Evolutionary conservation across 2,329 filamentous ascomycete genomes (phyloP), one percentile per base, ranked within the genome.

Genomic region (Fusarium mangiferae): DNA sequence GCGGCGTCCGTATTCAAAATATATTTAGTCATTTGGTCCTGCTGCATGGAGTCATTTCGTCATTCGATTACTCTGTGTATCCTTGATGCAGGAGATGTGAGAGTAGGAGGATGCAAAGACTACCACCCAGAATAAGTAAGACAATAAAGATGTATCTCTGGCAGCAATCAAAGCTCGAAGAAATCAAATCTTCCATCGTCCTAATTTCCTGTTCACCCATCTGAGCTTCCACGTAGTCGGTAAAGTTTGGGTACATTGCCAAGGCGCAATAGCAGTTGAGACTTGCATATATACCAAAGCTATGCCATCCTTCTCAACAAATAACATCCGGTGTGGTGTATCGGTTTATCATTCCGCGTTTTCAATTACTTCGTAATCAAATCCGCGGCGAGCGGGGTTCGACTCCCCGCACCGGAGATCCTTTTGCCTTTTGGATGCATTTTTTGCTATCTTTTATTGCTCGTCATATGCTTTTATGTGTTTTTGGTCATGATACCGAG

Each of bases 291-390:
- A 52, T 39, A 33, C 3, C 3, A 4, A 22, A 20, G 7, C 4
- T n/a, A 14, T 3, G 35, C 4, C 0, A 3, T 0, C 1, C 0
- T 1, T 3, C 12, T 11, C 17, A 28, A 51, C 20, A 41, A 68
- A 55, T 35, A 28, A 51, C 33, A 52, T 69, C 66, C 64, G 66
- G 63, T 69, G 66, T 69, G 66, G 66, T 69, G 66, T 69, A 69
- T 69, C 66, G 66, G 66, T 67, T 55, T 68, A 69, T 56, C 66
- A 69, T 69, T 51, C 66, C 66, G 66, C 66, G 66, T 69, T 69
- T 69, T 69, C 66, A 69, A 17, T n/a, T 38, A 28, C 30, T 0
- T 1, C 11, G 12, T 26, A 41, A 55, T 13, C 4, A 66, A 12
- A 17, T 20, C 63, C 66, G 66, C 66, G 66, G 66, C 66, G 66